Evolutionary conservation across 176 grass and related monocot genomes (phyloP).

Genomic region (Avena sativa): DNA sequence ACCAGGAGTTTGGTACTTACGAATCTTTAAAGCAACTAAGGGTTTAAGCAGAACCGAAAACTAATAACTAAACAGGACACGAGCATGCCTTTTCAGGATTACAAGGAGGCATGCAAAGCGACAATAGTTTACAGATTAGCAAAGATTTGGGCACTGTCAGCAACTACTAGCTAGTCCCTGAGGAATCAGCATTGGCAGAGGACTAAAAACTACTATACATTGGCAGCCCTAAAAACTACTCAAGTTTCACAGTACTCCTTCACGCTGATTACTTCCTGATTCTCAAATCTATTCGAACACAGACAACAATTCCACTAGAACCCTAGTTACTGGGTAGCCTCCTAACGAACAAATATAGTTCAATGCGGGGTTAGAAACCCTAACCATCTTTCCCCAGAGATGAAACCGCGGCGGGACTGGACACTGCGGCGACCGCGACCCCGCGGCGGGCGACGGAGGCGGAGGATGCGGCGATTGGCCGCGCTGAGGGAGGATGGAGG

Average conservation of each 20-base stretch:
- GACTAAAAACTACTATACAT: background rate
- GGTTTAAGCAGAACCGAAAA: too few relatives aligned
- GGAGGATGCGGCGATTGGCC: constrained; percentile 35
- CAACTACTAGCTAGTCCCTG: background rate
- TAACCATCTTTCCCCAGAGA: constrained; percentile 47
- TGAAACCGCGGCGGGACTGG: constrained; percentile 19
- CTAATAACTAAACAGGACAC: too few relatives aligned
- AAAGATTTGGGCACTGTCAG: background rate
- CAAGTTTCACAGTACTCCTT: background rate
- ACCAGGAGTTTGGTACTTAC: too few relatives aligned
- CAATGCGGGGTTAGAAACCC: constrained; percentile 11
- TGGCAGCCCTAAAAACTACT: background rate
- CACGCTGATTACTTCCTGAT: background rate
- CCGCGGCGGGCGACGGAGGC: constrained; percentile 34
- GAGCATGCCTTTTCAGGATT: too few relatives aligned
- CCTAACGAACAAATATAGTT: background rate
- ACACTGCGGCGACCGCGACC: constrained; percentile 40
- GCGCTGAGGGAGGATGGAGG: constrained; percentile 1
- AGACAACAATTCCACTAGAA: constrained; percentile 16
- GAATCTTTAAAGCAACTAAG: too few relatives aligned
- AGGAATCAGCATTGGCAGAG: background rate
- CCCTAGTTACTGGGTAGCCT: constrained; percentile 19
- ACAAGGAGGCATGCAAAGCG: too few relatives aligned
- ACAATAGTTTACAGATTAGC: too few relatives aligned
- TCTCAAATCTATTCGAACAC: background rate